Evolutionary conservation across 2,329 filamentous ascomycete species (phyloP), one percentile per base, ranked within the genome.

Genomic region (Trichoderma afroharzianum): DNA sequence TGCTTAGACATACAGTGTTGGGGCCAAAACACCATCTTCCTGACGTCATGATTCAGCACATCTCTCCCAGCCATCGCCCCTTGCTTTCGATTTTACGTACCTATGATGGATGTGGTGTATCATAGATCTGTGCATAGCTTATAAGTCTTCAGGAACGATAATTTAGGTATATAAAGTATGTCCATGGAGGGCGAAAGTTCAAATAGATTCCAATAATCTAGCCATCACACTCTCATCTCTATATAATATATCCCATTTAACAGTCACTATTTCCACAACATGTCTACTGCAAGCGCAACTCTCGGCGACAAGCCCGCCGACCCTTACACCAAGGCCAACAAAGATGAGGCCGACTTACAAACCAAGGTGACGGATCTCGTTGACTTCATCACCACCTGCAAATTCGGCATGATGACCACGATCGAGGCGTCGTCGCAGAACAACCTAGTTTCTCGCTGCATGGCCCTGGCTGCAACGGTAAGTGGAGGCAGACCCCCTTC

Each of bases 401-500:
- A 97, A 83, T 97, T 94, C 79, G 93, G 92, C 81, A 93, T 97
- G 91, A 90, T 97, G 89, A 96, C 94, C 9, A 97, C 94, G 26
- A 87, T 90, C 63, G 90, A 91, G 63, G 84, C 87, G 2, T 84
- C 86, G 43, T 88, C 86, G 0, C 57, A 69, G 8, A 91, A 91
- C 14, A 85, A 90, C 63, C 84, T 97, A 15, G 90, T 92, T 5
- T 95, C 92, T n/a, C 87, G 94, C 74, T 93, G 91, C 80, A 97
- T 97, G 94, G 93, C 93, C 6, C 81, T 97, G 15, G 93, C 93
- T 18, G 93, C 88, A 15, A 92, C 92, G 82, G 93, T 94, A 84
- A 36, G 83, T 33, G 4, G 21, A 21, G 9, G 14, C 8, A 26
- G 9, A 43, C 39, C 39, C 28, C 12, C 2, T 26, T n/a, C 2